These are phyloP conservation scores for Barnettozyma wickerhamii DNA, from an alignment of 805 yeast genomes.

Conservation along the genomic window DNA sequence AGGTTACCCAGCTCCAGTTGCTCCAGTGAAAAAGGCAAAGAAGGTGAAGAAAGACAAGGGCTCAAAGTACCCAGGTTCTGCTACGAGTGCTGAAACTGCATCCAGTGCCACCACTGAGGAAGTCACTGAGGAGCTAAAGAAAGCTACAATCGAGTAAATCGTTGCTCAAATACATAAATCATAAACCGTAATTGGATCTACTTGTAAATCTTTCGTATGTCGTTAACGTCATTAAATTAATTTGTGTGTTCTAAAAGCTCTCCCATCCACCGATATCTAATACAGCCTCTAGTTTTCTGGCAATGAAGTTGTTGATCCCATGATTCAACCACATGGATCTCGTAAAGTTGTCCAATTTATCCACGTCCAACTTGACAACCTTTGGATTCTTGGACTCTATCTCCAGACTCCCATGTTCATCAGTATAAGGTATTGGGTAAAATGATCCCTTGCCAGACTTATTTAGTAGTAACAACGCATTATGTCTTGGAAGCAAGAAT, in stretches of 20 bases:
- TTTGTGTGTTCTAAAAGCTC: constrained; percentile 2
- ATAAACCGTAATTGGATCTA: no score
- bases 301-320: constrained; percentile 70
- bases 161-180: no score
- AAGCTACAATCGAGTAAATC: constrained; percentile 30
- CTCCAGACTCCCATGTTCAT: constrained; percentile 81
- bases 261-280: constrained; percentile 97
- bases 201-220: no score
- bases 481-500: constrained; percentile 66
- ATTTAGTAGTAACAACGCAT: constrained; percentile 58
- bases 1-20: constrained; percentile 81
- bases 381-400: constrained; percentile 67
- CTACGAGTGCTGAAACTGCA: constrained; percentile 25
- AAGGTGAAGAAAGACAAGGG: constrained; percentile 87
- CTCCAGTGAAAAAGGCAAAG: constrained; percentile 59
- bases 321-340: constrained; percentile 74
- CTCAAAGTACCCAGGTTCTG: constrained; percentile 76
- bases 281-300: constrained; percentile 72
- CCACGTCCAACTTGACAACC: constrained; percentile 59
- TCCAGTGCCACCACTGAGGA: constrained; percentile 30
- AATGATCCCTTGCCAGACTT: constrained; percentile 75
- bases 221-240: no score
- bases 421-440: constrained; percentile 77
- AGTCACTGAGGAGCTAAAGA: constrained; percentile 22
- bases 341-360: constrained; percentile 61